phyloP scores from a whole-genome alignment of 2,329 filamentous ascomycete species.

The Fusarium anguioides region DNA sequence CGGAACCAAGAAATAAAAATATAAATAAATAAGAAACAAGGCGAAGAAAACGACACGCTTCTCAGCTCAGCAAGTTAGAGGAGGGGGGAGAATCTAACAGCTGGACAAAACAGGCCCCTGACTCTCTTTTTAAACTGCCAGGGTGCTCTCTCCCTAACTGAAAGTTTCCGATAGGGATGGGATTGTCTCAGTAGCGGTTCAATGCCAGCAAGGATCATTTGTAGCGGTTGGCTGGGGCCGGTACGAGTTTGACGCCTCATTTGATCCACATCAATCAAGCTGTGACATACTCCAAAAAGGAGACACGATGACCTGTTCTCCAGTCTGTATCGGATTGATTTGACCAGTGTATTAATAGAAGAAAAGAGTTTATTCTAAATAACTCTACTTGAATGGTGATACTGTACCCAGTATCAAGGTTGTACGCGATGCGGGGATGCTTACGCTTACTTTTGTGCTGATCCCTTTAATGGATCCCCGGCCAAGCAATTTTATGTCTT shows the following conservation, averaged over 20 bases:
- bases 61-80: conserved; percentile 6
- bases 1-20: neutral
- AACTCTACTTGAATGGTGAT: neutral
- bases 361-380: neutral
- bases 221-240: conserved; percentile 12
- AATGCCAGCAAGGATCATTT: neutral
- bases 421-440: conserved; percentile 13
- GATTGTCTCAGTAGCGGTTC: conserved; percentile 21
- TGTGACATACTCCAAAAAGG: conserved; percentile 4
- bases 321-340: neutral
- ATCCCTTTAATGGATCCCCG: conserved; percentile 14
- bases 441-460: conserved; percentile 1
- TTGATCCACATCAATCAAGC: conserved; percentile 25
- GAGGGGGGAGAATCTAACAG: neutral
- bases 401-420: neutral
- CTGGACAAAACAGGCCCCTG: conserved; percentile 8
- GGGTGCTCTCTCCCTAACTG: conserved; percentile 8
- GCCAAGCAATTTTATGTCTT: conserved; percentile 13
- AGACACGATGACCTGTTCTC: neutral
- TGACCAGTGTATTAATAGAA: neutral
- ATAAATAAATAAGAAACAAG: neutral
- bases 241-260: conserved; percentile 26
- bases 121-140: conserved; percentile 17
- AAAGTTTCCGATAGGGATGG: conserved; percentile 7
- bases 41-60: neutral